phyloP scores from a whole-genome alignment of 2,329 filamentous ascomycete species.

The Talaromyces sp. region DNA sequence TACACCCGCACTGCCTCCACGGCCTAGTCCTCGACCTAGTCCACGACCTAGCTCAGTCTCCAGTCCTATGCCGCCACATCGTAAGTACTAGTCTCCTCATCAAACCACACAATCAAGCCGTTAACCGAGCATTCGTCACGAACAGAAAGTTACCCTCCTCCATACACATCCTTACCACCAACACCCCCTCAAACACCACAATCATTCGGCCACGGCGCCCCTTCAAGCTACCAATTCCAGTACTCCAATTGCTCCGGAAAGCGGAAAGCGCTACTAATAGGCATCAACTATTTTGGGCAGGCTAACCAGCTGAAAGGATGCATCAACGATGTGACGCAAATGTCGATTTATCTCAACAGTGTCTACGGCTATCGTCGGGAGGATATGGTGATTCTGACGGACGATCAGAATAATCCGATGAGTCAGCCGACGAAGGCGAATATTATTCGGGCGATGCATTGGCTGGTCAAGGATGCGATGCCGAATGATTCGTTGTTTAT shows the following conservation, averaged over 20 bases:
- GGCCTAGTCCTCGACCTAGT: slow-evolving; percentile 12
- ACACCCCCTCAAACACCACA: slow-evolving; percentile 56
- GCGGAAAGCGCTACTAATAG: slow-evolving; percentile 83
- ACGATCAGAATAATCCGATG: slow-evolving; percentile 96
- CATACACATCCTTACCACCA: slow-evolving; percentile 9
- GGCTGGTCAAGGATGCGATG: slow-evolving; percentile 90
- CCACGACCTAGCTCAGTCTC: neutral
- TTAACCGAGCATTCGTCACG: slow-evolving; percentile 1
- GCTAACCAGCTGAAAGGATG: slow-evolving; percentile 84
- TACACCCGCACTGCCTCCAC: slow-evolving; percentile 13
- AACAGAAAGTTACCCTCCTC: slow-evolving; percentile 10
- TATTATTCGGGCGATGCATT: slow-evolving; percentile 93
- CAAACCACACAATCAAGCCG: neutral
- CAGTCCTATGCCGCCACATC: slow-evolving; percentile 1
- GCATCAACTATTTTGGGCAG: slow-evolving; percentile 95
- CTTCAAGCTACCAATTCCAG: slow-evolving; percentile 77
- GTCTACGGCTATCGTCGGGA: slow-evolving; percentile 88
- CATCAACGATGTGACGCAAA: slow-evolving; percentile 96
- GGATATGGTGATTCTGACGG: slow-evolving; percentile 95
- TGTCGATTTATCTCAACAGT: slow-evolving; percentile 82
- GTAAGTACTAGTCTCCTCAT: neutral
- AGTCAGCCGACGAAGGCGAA: slow-evolving; percentile 94
- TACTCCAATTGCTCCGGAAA: slow-evolving; percentile 88
- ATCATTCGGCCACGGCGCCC: slow-evolving; percentile 75
- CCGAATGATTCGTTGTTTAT: slow-evolving; percentile 95